Evolutionary conservation across 2,329 filamentous ascomycete species (phyloP).

Genomic region (Alternaria gansuensis): DNA sequence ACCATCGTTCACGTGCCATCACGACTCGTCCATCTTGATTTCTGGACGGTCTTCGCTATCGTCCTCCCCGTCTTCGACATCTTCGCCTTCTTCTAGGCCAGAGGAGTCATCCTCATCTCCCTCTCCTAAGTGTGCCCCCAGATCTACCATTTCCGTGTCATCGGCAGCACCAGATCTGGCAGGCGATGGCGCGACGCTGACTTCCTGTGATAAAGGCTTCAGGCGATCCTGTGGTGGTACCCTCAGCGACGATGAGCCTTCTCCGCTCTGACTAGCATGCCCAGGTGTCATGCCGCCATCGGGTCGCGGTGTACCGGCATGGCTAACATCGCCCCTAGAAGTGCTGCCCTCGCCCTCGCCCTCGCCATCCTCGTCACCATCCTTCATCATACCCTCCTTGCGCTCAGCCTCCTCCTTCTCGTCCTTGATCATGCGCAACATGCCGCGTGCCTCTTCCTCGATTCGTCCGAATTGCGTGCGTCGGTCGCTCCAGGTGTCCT

Average conservation of each 20-base stretch:
- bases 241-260: conserved; percentile 39
- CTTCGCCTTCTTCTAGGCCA: conserved; percentile 46
- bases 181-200: conserved; percentile 41
- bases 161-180: conserved; percentile 36
- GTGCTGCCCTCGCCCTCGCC: conserved; percentile 53
- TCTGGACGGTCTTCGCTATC: conserved; percentile 36
- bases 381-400: conserved; percentile 71
- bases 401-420: conserved; percentile 95
- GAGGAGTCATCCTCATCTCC: conserved; percentile 45
- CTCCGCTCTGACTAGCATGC: conserved; percentile 47
- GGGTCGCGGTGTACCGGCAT: conserved; percentile 57
- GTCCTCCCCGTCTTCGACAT: conserved; percentile 44
- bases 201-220: conserved; percentile 42
- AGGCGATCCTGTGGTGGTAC: conserved; percentile 47
- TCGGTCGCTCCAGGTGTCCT: conserved; percentile 82
- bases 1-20: conserved; percentile 14
- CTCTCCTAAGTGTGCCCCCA: conserved; percentile 32
- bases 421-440: conserved; percentile 86
- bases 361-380: conserved; percentile 53
- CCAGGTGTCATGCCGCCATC: conserved; percentile 55
- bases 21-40: conserved; percentile 45
- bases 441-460: conserved; percentile 87
- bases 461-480: conserved; percentile 87
- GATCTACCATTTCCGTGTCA: conserved; percentile 47
- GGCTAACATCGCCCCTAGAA: conserved; percentile 51